Evolutionary conservation across 2,329 filamentous ascomycete genomes (phyloP), one percentile per base, ranked within the genome.

Genomic region (Thermoascus crustaceus): DNA sequence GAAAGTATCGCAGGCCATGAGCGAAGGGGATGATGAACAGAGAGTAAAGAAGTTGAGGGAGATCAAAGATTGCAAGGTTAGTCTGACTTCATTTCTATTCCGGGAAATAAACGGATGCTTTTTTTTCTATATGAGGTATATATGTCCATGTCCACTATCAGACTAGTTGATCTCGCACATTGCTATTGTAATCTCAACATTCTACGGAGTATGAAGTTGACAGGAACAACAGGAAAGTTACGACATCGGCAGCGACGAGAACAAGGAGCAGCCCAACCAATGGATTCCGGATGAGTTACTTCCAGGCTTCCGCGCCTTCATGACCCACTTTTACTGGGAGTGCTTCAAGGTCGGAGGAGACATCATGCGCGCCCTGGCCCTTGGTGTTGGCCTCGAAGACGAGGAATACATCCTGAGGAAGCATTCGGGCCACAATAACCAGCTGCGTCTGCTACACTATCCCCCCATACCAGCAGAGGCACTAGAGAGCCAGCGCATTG

Each of bases 371-470:
- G 32, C 20, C 13, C 54, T 75, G 3, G 68, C 70, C 3, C 36
- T 66, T 3, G 70, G 71, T 1, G 47, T 76, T 24, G 63, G 60
- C 3, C 53, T 75, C 2, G 56, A 64, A 0, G 60, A 69, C 32
- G 62, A 68, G 33, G 55, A 58, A 10, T 60, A 66, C 41, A 53
- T 73, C n/a, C 43, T 67, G 3, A 52, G 54, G 13, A 64, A 71
- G 29, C 76, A 80, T 52, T 67, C 65, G 21, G 69, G 70, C 0
- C 63, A 71, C 38, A 71, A 76, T 44, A 76, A 77, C 42, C 76
- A 79, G 41, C 59, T 80, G 7, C 68, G 78, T 2, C 53, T 82
- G 17, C 57, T 80, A 10, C 76, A 80, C 49, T 81, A 76, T 40
- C 71, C 72, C 0, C 57, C 67, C 2, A 58, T 73, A 4, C 58